Base-by-base conservation (phyloP, 306 rosid species). In the Hippophae gyantsensis region DNA sequence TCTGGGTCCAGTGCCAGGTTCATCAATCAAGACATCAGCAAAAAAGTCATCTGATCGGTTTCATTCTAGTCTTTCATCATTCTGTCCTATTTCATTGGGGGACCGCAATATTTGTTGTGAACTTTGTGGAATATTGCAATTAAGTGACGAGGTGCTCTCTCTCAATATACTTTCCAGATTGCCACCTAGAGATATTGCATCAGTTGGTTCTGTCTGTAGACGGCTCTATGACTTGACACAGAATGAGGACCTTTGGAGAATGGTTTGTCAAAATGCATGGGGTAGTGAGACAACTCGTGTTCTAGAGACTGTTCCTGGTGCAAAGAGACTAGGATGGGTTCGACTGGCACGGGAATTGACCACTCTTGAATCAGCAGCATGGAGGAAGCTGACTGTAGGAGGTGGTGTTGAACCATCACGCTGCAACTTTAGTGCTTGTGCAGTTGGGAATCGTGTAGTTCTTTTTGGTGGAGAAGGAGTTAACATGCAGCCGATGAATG, bases 201-300 rank as follows among this genome's bases (percentile, higher is more conserved):
- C 97, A 6, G 78, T 93, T 65, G 86, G 99, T 41, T 93, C 99
- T 57, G 99, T 93, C 43, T 84, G 83, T 70, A 78, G 80, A 60
- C 81, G 73, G 63, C 64, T 88, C 45, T 93, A 80, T 75, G 99
- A 84, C 57, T 63, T 86, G 69, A 82, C 96, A 47, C 78, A 73
- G 72, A 93, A 86, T 70, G 99, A 93, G 76, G 95, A 86, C 66
- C 88, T 93, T 18, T 93, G 99, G 99, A 82, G 95, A 72, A 84
- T 78, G 89, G 99, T 93, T 49, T 93, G 99, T 83, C 99, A 86
- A 72, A 93, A 93, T 79, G 97, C 97, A 12, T 93, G 99, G 99
- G 99, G 99, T 48, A 78, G 90, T 56, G 99, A 88, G 75, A 88
- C 99, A 42, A 88, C 99, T 50, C 86, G 90, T 64, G 85, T 89